Evolutionary conservation across 1,139 yeast species (phyloP).

Genomic region (Meyerozyma smithsonii): DNA sequence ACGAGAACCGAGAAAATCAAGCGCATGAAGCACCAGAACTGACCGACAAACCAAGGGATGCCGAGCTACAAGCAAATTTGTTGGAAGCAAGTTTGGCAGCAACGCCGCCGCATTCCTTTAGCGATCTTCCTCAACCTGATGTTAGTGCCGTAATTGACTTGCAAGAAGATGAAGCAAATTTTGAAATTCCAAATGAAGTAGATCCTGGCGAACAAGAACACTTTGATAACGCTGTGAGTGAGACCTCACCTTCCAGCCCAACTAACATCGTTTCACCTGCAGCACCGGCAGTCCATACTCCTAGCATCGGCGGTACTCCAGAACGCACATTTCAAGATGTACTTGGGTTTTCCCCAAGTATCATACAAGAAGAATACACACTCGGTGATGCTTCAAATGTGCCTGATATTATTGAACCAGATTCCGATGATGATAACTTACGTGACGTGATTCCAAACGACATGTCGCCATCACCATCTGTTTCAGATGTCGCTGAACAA

Average conservation of each 20-base stretch:
- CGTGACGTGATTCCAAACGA: neutral
- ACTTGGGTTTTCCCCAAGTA: conserved; percentile 7
- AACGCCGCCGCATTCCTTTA: too few relatives aligned
- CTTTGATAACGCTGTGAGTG: too few relatives aligned
- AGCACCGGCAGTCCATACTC: neutral
- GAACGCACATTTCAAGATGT: conserved; percentile 2
- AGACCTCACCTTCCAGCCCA: too few relatives aligned
- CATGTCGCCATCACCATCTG: neutral
- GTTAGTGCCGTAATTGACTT: too few relatives aligned
- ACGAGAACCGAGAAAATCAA: neutral
- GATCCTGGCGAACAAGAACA: neutral
- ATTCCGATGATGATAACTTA: neutral
- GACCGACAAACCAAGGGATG: too few relatives aligned
- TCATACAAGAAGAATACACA: conserved; percentile 18
- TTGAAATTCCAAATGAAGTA: conserved; percentile 1
- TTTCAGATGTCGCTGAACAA: neutral
- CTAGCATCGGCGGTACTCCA: conserved; percentile 1
- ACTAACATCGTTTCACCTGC: neutral
- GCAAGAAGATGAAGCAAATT: conserved; percentile 1
- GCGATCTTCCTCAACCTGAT: too few relatives aligned
- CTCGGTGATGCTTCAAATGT: conserved; percentile 10
- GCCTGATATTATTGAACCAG: conserved; percentile 1
- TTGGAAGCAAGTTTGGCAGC: too few relatives aligned
- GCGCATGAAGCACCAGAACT: too few relatives aligned
- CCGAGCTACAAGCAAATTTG: too few relatives aligned